These are phyloP conservation scores for Craspedostauros australis DNA, from an alignment of 108 stramenopile genomes.

Conservation along the genomic window DNA sequence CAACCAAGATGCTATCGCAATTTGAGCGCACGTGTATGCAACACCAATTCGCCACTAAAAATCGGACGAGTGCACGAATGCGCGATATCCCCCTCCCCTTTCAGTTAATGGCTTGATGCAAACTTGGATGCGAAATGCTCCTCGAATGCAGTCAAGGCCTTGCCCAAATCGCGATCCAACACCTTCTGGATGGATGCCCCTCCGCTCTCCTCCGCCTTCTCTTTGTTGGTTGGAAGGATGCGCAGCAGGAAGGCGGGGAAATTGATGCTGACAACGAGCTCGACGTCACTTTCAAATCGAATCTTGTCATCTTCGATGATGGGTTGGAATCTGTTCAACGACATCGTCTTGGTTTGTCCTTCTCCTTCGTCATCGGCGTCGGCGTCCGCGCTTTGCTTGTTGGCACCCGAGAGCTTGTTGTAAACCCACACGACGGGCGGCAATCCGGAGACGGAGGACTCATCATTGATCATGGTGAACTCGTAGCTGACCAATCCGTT, in stretches of 20 bases:
- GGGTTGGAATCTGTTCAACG: not conserved
- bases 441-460: conserved; percentile 18
- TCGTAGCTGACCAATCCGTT: conserved; percentile 9
- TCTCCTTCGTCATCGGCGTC: conserved; percentile 6
- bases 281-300: conserved; percentile 9
- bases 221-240: conserved; percentile 39
- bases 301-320: conserved; percentile 6
- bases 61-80: not conserved
- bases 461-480: conserved; percentile 23
- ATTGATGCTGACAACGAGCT: conserved; percentile 13
- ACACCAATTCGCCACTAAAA: not conserved
- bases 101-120: not conserved
- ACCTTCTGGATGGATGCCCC: conserved; percentile 19
- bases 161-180: conserved; percentile 23
- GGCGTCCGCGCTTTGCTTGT: too few relatives aligned
- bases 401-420: conserved; percentile 38
- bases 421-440: conserved; percentile 35
- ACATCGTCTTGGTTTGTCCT: not conserved
- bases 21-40: too few relatives aligned
- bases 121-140: conserved; percentile 19
- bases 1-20: too few relatives aligned
- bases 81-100: not conserved
- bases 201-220: conserved; percentile 39
- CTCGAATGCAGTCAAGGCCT: conserved; percentile 18
- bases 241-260: conserved; percentile 37